Conservation (phyloP, 305 asterid genomes). For the Rubia balearica region DNA sequence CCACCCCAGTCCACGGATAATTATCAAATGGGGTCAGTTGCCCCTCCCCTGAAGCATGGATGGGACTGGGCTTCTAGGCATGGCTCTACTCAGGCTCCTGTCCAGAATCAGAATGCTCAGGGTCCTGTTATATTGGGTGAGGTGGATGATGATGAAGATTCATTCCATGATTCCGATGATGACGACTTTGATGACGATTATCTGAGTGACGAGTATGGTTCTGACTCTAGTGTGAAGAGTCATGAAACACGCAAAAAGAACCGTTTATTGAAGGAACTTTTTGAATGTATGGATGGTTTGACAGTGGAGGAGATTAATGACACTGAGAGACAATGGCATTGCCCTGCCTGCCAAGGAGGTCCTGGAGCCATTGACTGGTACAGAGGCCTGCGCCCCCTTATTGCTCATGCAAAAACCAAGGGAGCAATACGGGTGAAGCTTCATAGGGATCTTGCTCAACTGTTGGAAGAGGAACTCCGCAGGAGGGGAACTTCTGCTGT, state of each 20-base stretch:
- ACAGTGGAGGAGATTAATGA: slow-evolving; percentile 50
- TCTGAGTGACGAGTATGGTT: slow-evolving; percentile 57
- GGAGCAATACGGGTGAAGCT: slow-evolving; percentile 57
- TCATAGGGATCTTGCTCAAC: slow-evolving; percentile 62
- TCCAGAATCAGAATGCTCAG: slow-evolving; percentile 9
- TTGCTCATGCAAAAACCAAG: slow-evolving; percentile 56
- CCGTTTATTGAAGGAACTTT: slow-evolving; percentile 55
- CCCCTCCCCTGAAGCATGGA: slow-evolving; percentile 56
- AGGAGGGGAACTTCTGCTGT: slow-evolving; percentile 61
- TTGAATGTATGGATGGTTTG: slow-evolving; percentile 42
- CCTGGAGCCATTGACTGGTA: slow-evolving; percentile 86
- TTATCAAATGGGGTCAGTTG: slow-evolving; percentile 22
- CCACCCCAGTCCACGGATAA: slow-evolving; percentile 24
- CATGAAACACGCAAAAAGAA: slow-evolving; percentile 55
- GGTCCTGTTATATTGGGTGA: slow-evolving; percentile 6
- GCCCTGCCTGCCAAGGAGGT: slow-evolving; percentile 75
- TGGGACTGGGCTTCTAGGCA: slow-evolving; percentile 53
- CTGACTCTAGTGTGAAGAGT: slow-evolving; percentile 72
- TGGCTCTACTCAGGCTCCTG: slow-evolving; percentile 21
- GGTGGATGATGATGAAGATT: slow-evolving; percentile 20
- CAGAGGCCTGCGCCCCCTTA: slow-evolving; percentile 58
- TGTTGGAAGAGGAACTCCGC: slow-evolving; percentile 62
- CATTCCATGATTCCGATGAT: slow-evolving; percentile 19
- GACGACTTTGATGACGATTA: slow-evolving; percentile 57
- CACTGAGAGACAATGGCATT: slow-evolving; percentile 69